Evolutionary conservation across 129 eudicot genomes (phyloP).

Genomic region (Logfia minima): DNA sequence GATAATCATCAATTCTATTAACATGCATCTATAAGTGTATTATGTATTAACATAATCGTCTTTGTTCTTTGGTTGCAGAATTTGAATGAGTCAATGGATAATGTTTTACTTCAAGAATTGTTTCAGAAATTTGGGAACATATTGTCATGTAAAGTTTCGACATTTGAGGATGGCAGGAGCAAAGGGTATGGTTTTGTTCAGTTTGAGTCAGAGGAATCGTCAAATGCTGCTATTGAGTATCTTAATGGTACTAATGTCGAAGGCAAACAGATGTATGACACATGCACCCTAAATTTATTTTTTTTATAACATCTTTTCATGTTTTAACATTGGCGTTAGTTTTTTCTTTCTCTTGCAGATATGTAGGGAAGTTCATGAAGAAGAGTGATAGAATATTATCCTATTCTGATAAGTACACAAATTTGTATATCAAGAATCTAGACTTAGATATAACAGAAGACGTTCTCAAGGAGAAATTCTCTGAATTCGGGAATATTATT

Average conservation of each 20-base stretch:
- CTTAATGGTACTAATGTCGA: constrained; percentile 64
- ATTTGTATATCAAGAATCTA: constrained; percentile 79
- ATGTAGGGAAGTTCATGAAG: constrained; percentile 68
- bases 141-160: constrained; percentile 77
- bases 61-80: constrained; percentile 53
- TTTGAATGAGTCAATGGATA: constrained; percentile 59
- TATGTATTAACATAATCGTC: not conserved
- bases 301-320: too few relatives aligned
- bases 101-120: constrained; percentile 65
- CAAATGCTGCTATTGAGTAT: constrained; percentile 75
- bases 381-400: constrained; percentile 61
- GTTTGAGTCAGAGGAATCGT: constrained; percentile 69
- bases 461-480: constrained; percentile 52
- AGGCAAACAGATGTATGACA: constrained; percentile 77
- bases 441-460: constrained; percentile 62
- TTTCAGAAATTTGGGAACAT: constrained; percentile 70
- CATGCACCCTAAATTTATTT: not conserved
- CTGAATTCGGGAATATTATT: constrained; percentile 67
- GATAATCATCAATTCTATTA: not conserved
- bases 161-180: constrained; percentile 68
- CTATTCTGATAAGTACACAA: constrained; percentile 58
- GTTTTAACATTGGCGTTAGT: not conserved
- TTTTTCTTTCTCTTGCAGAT: constrained; percentile 36
- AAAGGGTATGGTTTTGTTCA: constrained; percentile 92
- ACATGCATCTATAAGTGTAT: constrained; percentile 2